phyloP scores from a whole-genome alignment of 2,329 filamentous ascomycete species.

The Fusarium secorum region DNA sequence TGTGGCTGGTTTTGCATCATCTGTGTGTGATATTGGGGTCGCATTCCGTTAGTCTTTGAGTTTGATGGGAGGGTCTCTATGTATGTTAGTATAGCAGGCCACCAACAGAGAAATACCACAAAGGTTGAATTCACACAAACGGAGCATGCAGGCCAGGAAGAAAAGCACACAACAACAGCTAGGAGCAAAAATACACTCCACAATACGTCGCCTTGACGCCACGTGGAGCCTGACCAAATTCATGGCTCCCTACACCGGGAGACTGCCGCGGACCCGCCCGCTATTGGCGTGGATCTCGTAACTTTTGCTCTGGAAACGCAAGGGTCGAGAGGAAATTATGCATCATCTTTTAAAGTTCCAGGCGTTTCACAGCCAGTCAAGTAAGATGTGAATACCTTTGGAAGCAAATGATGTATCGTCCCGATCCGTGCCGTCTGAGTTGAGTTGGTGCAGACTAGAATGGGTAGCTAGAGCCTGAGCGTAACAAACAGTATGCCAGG shows the following conservation, averaged over 20 bases:
- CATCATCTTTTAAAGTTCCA: constrained; percentile 3
- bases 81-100: neutral
- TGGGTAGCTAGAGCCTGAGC: neutral
- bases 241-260: constrained; percentile 40
- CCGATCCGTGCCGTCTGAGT: constrained; percentile 1
- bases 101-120: constrained; percentile 1
- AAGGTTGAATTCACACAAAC: neutral
- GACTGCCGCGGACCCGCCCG: constrained; percentile 42
- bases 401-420: neutral
- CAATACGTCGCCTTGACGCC: constrained; percentile 38
- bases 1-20: neutral
- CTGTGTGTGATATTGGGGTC: neutral
- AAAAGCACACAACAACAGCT: neutral
- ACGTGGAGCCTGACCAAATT: constrained; percentile 42
- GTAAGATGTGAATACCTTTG: neutral
- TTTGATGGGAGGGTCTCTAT: neutral
- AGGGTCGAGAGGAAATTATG: constrained; percentile 12
- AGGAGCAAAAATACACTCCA: constrained; percentile 30
- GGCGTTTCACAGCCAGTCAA: neutral
- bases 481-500: neutral
- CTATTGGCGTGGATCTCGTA: constrained; percentile 33
- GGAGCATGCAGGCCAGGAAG: neutral
- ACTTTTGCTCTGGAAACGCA: constrained; percentile 11
- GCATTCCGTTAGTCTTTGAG: constrained; percentile 13
- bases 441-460: neutral